Conservation (phyloP, 129 eudicot genomes). For the Scalesia atractyloides region DNA sequence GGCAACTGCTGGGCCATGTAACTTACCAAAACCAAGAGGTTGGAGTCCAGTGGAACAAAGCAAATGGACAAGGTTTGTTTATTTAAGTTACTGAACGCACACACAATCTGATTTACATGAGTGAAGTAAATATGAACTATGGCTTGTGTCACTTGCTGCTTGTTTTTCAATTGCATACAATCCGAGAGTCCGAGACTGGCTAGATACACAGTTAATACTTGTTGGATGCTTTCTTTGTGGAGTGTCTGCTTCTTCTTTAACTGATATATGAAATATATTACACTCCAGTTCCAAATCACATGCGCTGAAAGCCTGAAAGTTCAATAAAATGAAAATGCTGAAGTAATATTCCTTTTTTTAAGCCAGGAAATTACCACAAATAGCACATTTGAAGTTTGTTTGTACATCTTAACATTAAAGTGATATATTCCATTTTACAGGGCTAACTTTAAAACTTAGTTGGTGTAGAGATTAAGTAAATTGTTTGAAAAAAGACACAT, state of each 20-base stretch:
- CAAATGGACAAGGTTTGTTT: conserved; percentile 86
- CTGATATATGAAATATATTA: conserved; percentile 2
- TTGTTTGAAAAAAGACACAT: not conserved
- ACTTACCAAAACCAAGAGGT: conserved; percentile 72
- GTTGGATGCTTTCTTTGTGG: not conserved
- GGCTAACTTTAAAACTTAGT: not conserved
- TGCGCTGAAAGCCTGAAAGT: too few species aligned
- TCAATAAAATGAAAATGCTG: not conserved
- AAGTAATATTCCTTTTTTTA: not conserved
- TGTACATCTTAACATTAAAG: not conserved
- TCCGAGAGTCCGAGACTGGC: not conserved
- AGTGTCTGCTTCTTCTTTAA: not conserved
- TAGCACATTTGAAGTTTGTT: not conserved
- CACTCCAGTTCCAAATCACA: too few species aligned
- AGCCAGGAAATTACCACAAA: conserved; percentile 4
- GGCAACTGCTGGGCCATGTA: conserved; percentile 97
- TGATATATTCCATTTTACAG: not conserved
- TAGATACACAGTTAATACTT: not conserved
- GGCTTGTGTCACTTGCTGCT: not conserved
- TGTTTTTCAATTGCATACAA: conserved; percentile 13
- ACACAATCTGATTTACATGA: not conserved
- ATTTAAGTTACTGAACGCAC: conserved; percentile 18
- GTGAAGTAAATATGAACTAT: not conserved
- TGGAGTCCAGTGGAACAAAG: conserved; percentile 86
- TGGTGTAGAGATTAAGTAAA: not conserved